Evolutionary conservation across 2,329 filamentous ascomycete genomes (phyloP).

Genomic region (Thielaviopsis ethacetica): DNA sequence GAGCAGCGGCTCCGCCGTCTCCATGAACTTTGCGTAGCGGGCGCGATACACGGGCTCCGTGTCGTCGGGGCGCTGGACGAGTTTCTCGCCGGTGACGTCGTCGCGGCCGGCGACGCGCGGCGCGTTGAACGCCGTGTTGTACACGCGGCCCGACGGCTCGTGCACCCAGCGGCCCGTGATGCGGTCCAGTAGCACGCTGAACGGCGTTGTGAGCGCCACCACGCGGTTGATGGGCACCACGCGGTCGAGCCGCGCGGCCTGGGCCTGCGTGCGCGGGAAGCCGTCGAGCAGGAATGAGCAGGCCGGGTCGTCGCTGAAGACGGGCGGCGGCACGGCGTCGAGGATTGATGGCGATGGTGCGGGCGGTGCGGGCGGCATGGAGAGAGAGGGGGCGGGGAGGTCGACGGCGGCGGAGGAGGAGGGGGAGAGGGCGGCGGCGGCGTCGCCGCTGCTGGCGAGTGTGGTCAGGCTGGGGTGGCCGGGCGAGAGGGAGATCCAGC

Average conservation of each 20-base stretch:
- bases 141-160: constrained; percentile 75
- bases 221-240: constrained; percentile 92
- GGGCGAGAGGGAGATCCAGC: constrained; percentile 55
- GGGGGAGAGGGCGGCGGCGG: constrained; percentile 13
- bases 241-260: constrained; percentile 61
- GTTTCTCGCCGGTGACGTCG: constrained; percentile 75
- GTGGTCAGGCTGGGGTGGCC: not conserved
- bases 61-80: constrained; percentile 75
- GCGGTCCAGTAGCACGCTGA: constrained; percentile 71
- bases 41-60: constrained; percentile 71
- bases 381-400: too few relatives aligned
- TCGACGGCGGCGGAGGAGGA: too few relatives aligned
- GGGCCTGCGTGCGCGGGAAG: constrained; percentile 74
- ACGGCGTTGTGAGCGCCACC: constrained; percentile 71
- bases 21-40: constrained; percentile 67
- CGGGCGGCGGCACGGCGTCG: constrained; percentile 24
- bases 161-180: constrained; percentile 92
- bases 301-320: constrained; percentile 49
- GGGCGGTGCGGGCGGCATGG: constrained; percentile 21
- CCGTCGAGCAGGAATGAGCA: constrained; percentile 93
- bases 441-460: constrained; percentile 14
- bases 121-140: constrained; percentile 86
- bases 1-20: constrained; percentile 69
- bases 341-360: constrained; percentile 21
- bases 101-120: constrained; percentile 68